Base-by-base conservation (phyloP, 139 green algal genomes). In the Chlamydomonas sp. region DNA sequence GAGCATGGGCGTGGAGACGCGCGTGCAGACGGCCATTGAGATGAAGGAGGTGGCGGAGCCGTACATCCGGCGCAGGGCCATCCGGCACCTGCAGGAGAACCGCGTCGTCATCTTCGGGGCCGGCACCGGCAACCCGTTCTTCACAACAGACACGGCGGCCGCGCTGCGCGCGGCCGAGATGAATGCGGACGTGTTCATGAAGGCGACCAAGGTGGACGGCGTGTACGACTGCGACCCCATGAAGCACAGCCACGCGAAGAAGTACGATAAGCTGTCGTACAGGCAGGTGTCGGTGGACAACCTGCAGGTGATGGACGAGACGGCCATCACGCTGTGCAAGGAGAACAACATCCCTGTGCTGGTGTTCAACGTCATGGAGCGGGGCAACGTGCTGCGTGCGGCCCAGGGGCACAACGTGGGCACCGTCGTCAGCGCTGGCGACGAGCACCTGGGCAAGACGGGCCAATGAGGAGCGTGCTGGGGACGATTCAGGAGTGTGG, bases 111-210 rank as follows among this genome's bases (percentile, higher is more conserved):
- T 99, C 78, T 99, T 99, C 92, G 97, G 97, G 3, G 98, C 89
- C 59, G 94, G 96, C 62, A 99, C 97, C 1, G 98, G 98, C 79
- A 99, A 99, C 90, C 98, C 98, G 5, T 99, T 99, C 93, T 99
- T 99, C 90, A 99, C 98, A 0, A 99, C 98, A 1, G 98, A 99
- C 94, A 99, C 97, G 5, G 97, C 97, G 0, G 98, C 98, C 3
- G 97, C 98, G 16, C 92, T 99, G 86, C 92, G 98, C 4, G 98
- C 98, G 1, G 98, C 98, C 1, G 98, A 99, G 87, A 98, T 99
- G 78, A 93, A 96, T 64, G 98, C 97, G 4, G 92, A 98, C 79
- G 95, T 96, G 69, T 96, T 98, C 59, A 93, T 99, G 63, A 96
- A 96, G 91, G 97, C 97, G 8, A 99, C 97, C 20, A 99, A 99